Evolutionary conservation across 148 eudicot genomes (phyloP).

Genomic region (Silene latifolia): DNA sequence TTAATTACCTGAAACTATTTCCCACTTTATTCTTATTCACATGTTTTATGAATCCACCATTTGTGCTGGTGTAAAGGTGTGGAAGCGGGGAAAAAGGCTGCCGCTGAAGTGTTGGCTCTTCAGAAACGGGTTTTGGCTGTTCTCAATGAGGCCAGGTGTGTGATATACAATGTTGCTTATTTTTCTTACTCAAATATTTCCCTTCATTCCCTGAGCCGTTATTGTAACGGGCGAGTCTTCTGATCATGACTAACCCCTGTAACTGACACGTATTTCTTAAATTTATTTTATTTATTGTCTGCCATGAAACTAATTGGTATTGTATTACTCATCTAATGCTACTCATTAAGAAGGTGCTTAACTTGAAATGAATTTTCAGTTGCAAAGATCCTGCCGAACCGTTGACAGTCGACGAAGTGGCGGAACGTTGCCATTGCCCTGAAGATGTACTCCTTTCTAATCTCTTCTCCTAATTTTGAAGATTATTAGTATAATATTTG

Average conservation of each 20-base stretch:
- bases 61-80: slow-evolving; percentile 51
- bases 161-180: not conserved
- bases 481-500: not conserved
- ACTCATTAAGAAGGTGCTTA: not conserved
- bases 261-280: not conserved
- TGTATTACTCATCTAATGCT: no score
- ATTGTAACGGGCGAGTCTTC: not conserved
- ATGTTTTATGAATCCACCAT: slow-evolving; percentile 3
- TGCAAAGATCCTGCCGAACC: slow-evolving; percentile 95
- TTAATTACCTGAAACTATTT: no score
- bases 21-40: not conserved
- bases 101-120: slow-evolving; percentile 94
- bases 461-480: not conserved
- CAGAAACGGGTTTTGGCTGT: slow-evolving; percentile 93
- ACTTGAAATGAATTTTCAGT: slow-evolving; percentile 34
- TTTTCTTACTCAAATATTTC: not conserved
- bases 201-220: not conserved
- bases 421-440: slow-evolving; percentile 85
- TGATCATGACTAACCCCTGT: not conserved
- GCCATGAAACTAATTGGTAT: no score
- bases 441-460: slow-evolving; percentile 61
- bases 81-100: slow-evolving; percentile 98
- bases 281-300: no score
- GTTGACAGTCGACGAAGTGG: slow-evolving; percentile 83
- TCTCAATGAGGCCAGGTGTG: slow-evolving; percentile 90